Evolutionary conservation across 495 filamentous ascomycete genomes (phyloP), one percentile per base, ranked within the genome.

Genomic region (Peziza echinospora): DNA sequence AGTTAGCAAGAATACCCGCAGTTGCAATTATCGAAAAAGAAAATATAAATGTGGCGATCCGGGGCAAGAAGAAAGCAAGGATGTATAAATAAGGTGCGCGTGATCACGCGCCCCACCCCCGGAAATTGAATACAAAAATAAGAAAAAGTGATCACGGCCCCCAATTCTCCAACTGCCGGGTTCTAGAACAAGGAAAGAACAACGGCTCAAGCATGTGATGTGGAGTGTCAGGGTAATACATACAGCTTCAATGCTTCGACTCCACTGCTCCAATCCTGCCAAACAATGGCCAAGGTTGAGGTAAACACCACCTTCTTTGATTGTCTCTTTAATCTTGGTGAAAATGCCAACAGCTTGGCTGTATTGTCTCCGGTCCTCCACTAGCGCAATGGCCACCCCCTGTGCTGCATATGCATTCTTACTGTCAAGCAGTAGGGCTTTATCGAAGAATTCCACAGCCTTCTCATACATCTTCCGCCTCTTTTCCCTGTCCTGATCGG

Each of bases 371-470:
- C 78, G 84, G 59, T 96, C 91, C 58, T 97, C 89, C 0, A 89
- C 72, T 40, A 96, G 67, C 2, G 89, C 84, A 54, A 97, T 96
- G 6, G 80, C 89, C 50, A 96, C 77, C 25, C 91, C 89, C 56
- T 97, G 91, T 9, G 91, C 89, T 0, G 89, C 89, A 56, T 92
- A 91, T 1, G 91, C 89, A 51, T 96, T 96, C 62, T 77, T 82
- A 1, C 82, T 75, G 55, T 97, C 89, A 2, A 96, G 65, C 57
- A 89, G 84, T 13, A 97, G 65, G 21, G 84, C 87, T 64, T 97
- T 97, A 60, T 96, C 91, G 59, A 93, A 97, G 66, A 96, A 96
- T 59, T 94, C 91, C 9, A 96, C 85, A 1, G 89, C 87, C 48
- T 81, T 82, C 59, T 76, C 73, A 60, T 94, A 97, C 52, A 73